Conservation (phyloP, 352 stramenopile species). For the Achlya hypogyna region DNA sequence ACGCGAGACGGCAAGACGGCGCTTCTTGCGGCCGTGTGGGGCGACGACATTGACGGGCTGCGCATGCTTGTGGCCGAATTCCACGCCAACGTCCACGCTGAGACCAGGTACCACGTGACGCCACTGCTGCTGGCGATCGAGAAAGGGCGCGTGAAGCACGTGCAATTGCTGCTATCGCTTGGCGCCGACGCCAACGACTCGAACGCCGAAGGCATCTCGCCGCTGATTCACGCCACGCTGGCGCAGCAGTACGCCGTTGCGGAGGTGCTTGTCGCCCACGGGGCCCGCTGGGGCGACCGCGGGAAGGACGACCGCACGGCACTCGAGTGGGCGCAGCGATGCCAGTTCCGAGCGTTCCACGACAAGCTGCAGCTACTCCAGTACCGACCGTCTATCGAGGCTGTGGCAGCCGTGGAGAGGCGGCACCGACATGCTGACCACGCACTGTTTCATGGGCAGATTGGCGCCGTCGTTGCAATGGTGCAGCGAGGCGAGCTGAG, state of each 20-base stretch:
- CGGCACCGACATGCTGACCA: neutral
- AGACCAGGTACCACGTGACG: conserved; percentile 1
- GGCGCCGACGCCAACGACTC: neutral
- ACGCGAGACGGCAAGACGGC: neutral
- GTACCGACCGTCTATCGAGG: neutral
- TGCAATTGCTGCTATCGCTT: neutral
- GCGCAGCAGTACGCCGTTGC: conserved; percentile 10
- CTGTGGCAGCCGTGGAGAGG: neutral
- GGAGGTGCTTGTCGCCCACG: conserved; percentile 6
- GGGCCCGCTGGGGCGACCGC: neutral
- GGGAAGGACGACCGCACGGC: conserved; percentile 2
- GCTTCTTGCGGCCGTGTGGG: neutral
- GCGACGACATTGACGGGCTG: conserved; percentile 10
- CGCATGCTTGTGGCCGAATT: neutral
- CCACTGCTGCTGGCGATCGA: conserved; percentile 18
- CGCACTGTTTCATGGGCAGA: neutral
- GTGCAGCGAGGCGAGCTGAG: conserved; percentile 9
- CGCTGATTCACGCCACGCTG: conserved; percentile 8
- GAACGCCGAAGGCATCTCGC: neutral
- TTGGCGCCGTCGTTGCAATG: neutral
- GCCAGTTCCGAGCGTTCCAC: neutral
- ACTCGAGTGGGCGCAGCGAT: conserved; percentile 3
- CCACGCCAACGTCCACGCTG: neutral
- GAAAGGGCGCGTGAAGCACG: conserved; percentile 7
- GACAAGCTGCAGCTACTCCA: conserved; percentile 6